Conservation (phyloP, 129 eudicot genomes). For the Rutidosis leptorrhynchoides region DNA sequence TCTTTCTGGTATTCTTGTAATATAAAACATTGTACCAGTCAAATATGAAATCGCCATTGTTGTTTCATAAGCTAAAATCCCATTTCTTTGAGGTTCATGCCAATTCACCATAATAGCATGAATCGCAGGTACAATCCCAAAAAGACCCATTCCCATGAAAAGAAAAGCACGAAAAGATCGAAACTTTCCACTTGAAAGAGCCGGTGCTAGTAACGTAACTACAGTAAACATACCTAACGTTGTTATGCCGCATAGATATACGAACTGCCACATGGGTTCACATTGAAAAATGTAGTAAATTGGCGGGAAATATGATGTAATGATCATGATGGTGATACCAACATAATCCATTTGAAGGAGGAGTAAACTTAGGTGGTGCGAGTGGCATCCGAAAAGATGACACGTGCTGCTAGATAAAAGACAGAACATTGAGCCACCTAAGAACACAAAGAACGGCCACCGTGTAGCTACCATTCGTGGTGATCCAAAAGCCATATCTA, state of each 20-base stretch:
- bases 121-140: constrained; percentile 72
- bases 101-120: constrained; percentile 71
- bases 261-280: constrained; percentile 70
- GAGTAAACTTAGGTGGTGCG: constrained; percentile 50
- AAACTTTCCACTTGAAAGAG: constrained; percentile 60
- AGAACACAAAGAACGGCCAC: constrained; percentile 88
- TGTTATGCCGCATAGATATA: constrained; percentile 71
- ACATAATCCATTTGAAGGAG: constrained; percentile 73
- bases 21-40: constrained; percentile 71
- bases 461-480: constrained; percentile 37
- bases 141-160: constrained; percentile 83
- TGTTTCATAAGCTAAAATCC: constrained; percentile 61
- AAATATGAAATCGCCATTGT: constrained; percentile 76
- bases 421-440: constrained; percentile 90
- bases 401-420: constrained; percentile 87
- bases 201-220: constrained; percentile 63
- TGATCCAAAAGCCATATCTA: constrained; percentile 36
- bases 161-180: constrained; percentile 69
- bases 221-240: constrained; percentile 62
- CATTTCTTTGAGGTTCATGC: constrained; percentile 68
- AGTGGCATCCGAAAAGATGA: constrained; percentile 90
- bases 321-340: constrained; percentile 82
- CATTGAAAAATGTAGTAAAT: constrained; percentile 94
- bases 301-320: constrained; percentile 93
- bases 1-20: constrained; percentile 78